Evolutionary conservation across 495 filamentous ascomycete genomes (phyloP).

Genomic region (Sordaria brevicollis): DNA sequence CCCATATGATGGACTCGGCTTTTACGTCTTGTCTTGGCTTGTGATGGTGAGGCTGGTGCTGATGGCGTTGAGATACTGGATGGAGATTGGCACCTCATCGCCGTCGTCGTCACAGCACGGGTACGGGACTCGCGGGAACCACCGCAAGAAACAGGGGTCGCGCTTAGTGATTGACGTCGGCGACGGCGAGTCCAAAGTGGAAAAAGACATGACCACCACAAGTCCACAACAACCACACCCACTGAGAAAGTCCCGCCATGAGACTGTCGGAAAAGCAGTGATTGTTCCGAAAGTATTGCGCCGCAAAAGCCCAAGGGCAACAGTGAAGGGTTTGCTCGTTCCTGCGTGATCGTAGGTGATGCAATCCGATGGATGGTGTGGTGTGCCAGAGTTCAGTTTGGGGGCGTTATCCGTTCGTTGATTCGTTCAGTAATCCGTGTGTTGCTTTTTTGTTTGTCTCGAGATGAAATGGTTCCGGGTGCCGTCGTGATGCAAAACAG

Average conservation of each 20-base stretch:
- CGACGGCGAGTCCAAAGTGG: background rate
- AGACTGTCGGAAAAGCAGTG: background rate
- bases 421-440: background rate
- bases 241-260: background rate
- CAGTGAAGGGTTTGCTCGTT: background rate
- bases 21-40: background rate
- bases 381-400: background rate
- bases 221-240: background rate
- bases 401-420: background rate
- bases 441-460: background rate
- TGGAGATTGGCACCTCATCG: background rate
- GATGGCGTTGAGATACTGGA: background rate
- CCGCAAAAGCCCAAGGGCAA: background rate
- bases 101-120: background rate
- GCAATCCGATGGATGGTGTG: too few species aligned
- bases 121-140: background rate
- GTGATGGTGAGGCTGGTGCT: background rate
- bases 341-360: background rate
- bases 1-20: background rate
- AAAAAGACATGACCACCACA: background rate
- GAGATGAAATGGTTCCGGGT: background rate
- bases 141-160: background rate
- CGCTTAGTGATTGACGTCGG: background rate
- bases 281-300: background rate
- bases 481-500: background rate